These are phyloP conservation scores for Chrysanthemum makinoi DNA, from an alignment of 129 eudicot species.

Conservation along the genomic window DNA sequence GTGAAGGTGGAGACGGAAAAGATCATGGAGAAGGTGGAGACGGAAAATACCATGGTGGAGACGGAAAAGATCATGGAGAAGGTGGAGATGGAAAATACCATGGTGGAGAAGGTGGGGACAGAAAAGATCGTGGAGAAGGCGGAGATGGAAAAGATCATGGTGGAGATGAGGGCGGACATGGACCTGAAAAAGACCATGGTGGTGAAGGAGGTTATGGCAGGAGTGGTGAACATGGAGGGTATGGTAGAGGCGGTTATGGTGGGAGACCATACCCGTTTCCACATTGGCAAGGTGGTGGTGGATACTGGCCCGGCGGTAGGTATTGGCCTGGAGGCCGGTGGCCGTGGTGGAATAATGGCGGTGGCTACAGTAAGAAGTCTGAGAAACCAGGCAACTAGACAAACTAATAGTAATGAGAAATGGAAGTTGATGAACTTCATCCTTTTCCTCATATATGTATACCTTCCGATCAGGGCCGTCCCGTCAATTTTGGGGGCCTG, in stretches of 20 bases:
- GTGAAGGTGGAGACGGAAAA: background rate
- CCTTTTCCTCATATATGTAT: too few species aligned
- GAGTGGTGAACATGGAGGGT: background rate
- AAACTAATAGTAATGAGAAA: background rate
- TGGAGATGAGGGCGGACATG: background rate
- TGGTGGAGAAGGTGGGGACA: too few species aligned
- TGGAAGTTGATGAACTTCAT: too few species aligned
- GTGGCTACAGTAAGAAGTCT: conserved; percentile 6
- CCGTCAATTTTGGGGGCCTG: too few species aligned
- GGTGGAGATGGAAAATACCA: too few species aligned
- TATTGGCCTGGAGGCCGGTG: conserved; percentile 19
- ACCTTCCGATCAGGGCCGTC: too few species aligned
- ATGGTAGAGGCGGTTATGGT: background rate
- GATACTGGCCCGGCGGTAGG: conserved; percentile 23
- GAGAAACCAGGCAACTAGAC: conserved; percentile 19
- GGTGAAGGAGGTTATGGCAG: background rate
- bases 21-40: conserved; percentile 1
- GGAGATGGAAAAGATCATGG: background rate
- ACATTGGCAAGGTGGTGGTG: background rate
- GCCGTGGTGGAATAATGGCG: background rate
- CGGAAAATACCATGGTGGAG: conserved; percentile 3
- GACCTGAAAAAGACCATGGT: background rate
- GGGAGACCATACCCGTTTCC: conserved; percentile 12
- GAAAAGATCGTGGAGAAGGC: background rate
- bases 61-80: background rate